Percentiles rank a stretch among this genome's conserved stretches.
Evolutionary conservation across 1,139 yeast genomes (phyloP).

Genomic region (Geotrichum fermentans): DNA sequence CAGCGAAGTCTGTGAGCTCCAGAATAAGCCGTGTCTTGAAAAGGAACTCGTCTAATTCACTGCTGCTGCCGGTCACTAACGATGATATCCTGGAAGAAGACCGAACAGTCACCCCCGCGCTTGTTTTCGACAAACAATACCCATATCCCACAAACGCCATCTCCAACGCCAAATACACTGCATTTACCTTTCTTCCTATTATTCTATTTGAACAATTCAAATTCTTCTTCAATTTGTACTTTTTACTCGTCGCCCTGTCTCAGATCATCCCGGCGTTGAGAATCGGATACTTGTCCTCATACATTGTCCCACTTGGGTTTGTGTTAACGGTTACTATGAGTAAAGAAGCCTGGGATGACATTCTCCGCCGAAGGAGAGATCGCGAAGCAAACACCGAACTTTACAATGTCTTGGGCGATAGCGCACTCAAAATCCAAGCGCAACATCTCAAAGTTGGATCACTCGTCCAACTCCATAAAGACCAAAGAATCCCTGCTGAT

Average conservation of each 20-base stretch:
- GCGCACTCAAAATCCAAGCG: constrained; percentile 45
- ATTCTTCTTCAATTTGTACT: constrained; percentile 90
- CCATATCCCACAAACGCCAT: constrained; percentile 71
- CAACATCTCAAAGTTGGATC: constrained; percentile 80
- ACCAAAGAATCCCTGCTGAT: constrained; percentile 88
- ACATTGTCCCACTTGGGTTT: constrained; percentile 89
- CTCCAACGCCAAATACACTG: constrained; percentile 91
- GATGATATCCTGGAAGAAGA: constrained; percentile 12
- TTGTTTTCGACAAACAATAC: constrained; percentile 23
- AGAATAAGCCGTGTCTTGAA: constrained; percentile 14
- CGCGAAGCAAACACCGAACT: constrained; percentile 79
- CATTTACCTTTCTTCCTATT: constrained; percentile 80
- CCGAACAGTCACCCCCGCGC: constrained; percentile 19
- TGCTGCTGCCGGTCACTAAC: constrained; percentile 14
- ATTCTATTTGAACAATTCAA: constrained; percentile 93
- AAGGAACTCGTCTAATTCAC: constrained; percentile 10
- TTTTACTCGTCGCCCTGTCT: constrained; percentile 85
- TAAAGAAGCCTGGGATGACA: constrained; percentile 93
- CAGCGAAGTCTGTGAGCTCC: constrained; percentile 23
- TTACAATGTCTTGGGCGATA: constrained; percentile 56
- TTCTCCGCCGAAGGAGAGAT: constrained; percentile 85
- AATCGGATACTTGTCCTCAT: constrained; percentile 89
- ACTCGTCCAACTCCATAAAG: constrained; percentile 73
- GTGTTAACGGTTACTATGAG: constrained; percentile 89
- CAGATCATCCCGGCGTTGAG: constrained; percentile 88